A percentile compares a stretch with the other conserved stretches of the same genome.
phyloP scores from a whole-genome alignment of 1,284 basidiomycete species.

The Apiotrichum akiyoshidainum region DNA sequence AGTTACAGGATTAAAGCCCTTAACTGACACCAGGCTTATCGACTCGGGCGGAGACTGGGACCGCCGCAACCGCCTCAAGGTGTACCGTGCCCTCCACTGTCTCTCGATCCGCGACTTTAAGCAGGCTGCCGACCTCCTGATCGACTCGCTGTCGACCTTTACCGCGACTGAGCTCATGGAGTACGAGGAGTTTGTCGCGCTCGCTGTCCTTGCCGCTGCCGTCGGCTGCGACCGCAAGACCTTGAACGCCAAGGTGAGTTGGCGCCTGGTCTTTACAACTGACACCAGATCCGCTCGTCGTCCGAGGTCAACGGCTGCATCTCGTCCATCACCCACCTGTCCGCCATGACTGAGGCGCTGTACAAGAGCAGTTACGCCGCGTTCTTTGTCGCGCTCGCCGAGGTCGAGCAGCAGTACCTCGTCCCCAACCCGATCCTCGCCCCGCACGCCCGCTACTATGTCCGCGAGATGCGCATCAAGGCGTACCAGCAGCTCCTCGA shows the following conservation, averaged over 20 bases:
- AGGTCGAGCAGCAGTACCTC: conserved; percentile 81
- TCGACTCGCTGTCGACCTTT: conserved; percentile 90
- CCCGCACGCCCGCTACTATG: conserved; percentile 84
- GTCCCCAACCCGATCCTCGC: conserved; percentile 80
- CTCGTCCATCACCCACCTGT: conserved; percentile 54
- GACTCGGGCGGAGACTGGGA: conserved; percentile 99
- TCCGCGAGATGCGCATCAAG: conserved; percentile 94
- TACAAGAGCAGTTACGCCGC: conserved; percentile 93
- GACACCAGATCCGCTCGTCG: conserved; percentile 54
- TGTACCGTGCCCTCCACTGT: conserved; percentile 84
- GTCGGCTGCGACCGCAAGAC: conserved; percentile 78
- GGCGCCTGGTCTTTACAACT: not conserved
- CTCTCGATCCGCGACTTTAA: conserved; percentile 75
- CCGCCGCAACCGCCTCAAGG: conserved; percentile 90
- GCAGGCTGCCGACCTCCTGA: conserved; percentile 71
- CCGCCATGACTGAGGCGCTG: conserved; percentile 58
- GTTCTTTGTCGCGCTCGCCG: conserved; percentile 86
- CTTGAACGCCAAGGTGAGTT: conserved; percentile 81
- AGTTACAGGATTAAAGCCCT: conserved; percentile 33
- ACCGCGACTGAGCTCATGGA: conserved; percentile 85
- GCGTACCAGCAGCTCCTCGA: conserved; percentile 91
- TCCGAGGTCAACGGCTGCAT: conserved; percentile 56
- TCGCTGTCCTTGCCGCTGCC: conserved; percentile 77
- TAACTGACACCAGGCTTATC: conserved; percentile 63
- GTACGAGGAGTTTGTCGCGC: conserved; percentile 86